These are phyloP conservation scores for Flueggea neowawraea DNA, from an alignment of 441 rosid species.

Conservation along the genomic window DNA sequence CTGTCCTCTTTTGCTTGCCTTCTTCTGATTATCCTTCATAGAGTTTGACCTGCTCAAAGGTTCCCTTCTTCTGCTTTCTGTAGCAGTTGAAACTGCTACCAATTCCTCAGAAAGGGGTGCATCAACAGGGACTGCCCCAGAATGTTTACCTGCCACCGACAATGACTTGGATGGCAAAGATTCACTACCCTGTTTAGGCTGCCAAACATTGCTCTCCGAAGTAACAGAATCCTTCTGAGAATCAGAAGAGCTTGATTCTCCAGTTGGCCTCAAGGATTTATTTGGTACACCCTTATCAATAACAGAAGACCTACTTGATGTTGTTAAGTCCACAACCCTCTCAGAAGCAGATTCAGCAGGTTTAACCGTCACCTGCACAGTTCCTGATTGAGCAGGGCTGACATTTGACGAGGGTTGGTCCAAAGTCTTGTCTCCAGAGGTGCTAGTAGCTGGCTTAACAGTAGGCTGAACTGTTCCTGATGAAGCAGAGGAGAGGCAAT, in stretches of 20 bases:
- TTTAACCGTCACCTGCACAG: conserved; percentile 50
- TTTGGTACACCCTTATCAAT: conserved; percentile 44
- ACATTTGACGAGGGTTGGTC: background rate
- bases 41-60: conserved; percentile 46
- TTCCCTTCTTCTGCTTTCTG: conserved; percentile 39
- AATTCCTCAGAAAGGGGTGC: conserved; percentile 27
- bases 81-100: conserved; percentile 11
- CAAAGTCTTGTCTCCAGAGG: background rate
- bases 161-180: conserved; percentile 28
- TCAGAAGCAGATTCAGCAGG: conserved; percentile 15
- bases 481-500: conserved; percentile 25
- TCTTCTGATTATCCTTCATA: conserved; percentile 52
- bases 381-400: conserved; percentile 24
- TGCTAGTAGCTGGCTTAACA: conserved; percentile 35
- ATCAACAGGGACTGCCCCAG: conserved; percentile 27
- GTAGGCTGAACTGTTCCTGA: conserved; percentile 44
- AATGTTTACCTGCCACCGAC: conserved; percentile 30
- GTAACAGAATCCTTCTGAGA: conserved; percentile 36
- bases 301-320: conserved; percentile 22
- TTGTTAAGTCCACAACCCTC: conserved; percentile 18
- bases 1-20: conserved; percentile 39
- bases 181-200: conserved; percentile 35
- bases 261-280: conserved; percentile 31
- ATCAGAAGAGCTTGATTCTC: conserved; percentile 30
- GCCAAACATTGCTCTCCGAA: conserved; percentile 38